Evolutionary conservation across 257 asterid species (phyloP), one percentile per base, ranked within the genome.

Genomic region (Eustoma russellianum): DNA sequence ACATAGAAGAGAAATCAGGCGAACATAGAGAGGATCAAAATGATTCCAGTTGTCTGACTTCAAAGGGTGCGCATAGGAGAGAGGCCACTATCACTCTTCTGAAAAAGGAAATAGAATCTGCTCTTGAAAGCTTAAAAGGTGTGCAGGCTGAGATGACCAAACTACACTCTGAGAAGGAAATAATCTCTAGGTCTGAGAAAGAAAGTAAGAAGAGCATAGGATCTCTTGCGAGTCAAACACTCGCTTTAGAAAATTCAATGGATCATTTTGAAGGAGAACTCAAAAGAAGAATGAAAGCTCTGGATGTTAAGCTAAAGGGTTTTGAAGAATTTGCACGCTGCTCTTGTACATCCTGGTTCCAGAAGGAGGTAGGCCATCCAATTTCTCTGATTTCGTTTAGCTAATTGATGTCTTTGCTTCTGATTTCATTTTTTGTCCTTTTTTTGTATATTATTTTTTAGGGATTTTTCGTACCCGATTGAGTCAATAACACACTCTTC

Each of bases 71-170:
- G 58, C 69, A 67, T 33, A 69, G 62, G 51, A 71, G 77, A 70
- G 83, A 90, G 45, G 63, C 74, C 53, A 72, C 86, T 47, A 73
- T 80, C 65, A 34, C 63, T 71, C 87, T 75, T 63, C 73, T 86
- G 64, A 79, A 75, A 75, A 78, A 74, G 64, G 97, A 86, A 79
- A 68, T 83, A 40, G 88, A 79, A 74, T 71, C 68, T 65, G 87
- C 94, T 55, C 82, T 83, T 47, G 68, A 68, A 64, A 79, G 81
- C 72, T 76, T 87, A 64, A 70, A 87, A 72, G 82, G 65, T 50
- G 77, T 91, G 77, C 77, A 82, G 71, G 66, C 72, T 38, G 87
- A 87, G 80, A 82, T 91, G 81, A 79, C 68, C 56, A 69, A 48
- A 60, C 55, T 87, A 74, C 66, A 45, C 11, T 45, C 30, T 41